These are phyloP conservation scores for Amanita subjunquillea DNA, from an alignment of 768 basidiomycete species.

Conservation along the genomic window DNA sequence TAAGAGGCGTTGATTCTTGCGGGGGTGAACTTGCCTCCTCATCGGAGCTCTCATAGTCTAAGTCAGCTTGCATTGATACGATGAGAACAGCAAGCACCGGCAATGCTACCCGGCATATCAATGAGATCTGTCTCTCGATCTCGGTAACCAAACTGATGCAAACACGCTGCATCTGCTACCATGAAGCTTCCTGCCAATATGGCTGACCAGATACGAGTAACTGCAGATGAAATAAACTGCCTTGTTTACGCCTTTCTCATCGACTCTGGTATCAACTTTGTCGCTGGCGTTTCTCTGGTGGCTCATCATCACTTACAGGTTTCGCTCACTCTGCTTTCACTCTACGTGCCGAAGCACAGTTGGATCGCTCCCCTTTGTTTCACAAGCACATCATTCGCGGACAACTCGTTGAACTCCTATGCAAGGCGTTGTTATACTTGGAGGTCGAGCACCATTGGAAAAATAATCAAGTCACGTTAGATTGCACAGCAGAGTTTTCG, in stretches of 20 bases:
- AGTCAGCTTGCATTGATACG: constrained; percentile 13
- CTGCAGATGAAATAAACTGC: constrained; percentile 78
- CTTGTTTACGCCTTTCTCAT: constrained; percentile 77
- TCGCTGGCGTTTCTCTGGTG: constrained; percentile 1
- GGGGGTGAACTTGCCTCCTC: constrained; percentile 8
- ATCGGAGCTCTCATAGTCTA: constrained; percentile 12
- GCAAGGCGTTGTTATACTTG: constrained; percentile 69
- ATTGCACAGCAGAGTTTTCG: constrained; percentile 64
- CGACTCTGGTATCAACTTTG: constrained; percentile 56
- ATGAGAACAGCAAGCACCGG: background rate
- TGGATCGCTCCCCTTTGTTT: constrained; percentile 60
- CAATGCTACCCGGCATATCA: background rate
- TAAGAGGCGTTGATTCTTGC: background rate
- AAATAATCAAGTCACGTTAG: constrained; percentile 44
- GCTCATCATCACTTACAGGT: constrained; percentile 29
- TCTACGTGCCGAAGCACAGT: constrained; percentile 62
- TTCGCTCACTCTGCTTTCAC: constrained; percentile 77
- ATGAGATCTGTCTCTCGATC: background rate
- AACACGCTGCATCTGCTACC: background rate
- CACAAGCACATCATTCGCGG: constrained; percentile 72
- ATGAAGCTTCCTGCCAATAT: background rate
- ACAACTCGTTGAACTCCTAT: constrained; percentile 70
- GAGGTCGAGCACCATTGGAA: constrained; percentile 84
- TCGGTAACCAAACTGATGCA: background rate
- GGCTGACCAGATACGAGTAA: constrained; percentile 41